phyloP scores from a whole-genome alignment of 495 filamentous ascomycete genomes.

The Echria macrotheca region DNA sequence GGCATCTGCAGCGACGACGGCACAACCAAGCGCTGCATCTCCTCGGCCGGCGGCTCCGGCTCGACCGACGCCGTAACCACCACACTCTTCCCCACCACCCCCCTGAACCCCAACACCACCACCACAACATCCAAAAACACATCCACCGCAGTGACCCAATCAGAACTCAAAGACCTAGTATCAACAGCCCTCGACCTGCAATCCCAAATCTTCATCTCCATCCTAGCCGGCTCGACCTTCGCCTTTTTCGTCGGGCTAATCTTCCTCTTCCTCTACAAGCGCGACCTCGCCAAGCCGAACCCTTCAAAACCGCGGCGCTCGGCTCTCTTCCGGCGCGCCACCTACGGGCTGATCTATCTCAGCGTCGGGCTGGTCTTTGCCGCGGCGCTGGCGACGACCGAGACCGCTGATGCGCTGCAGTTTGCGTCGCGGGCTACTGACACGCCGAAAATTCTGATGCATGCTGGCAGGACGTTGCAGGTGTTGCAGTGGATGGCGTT shows the following conservation, averaged over 20 bases:
- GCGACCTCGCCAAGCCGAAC: slow-evolving; percentile 12
- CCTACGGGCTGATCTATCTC: slow-evolving; percentile 19
- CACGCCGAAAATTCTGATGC: slow-evolving; percentile 16
- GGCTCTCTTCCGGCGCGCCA: slow-evolving; percentile 18
- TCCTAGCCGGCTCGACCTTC: slow-evolving; percentile 18
- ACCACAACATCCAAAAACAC: background rate
- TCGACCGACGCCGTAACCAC: slow-evolving; percentile 9
- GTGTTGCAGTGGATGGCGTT: slow-evolving; percentile 32
- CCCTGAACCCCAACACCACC: slow-evolving; percentile 4
- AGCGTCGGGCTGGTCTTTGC: slow-evolving; percentile 20
- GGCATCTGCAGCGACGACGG: slow-evolving; percentile 28
- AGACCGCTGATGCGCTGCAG: slow-evolving; percentile 19
- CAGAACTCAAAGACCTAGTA: slow-evolving; percentile 18
- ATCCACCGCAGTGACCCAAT: background rate
- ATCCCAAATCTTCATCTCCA: slow-evolving; percentile 16
- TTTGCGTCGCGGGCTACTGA: slow-evolving; percentile 11
- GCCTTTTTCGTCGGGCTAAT: slow-evolving; percentile 31
- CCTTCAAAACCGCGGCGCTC: slow-evolving; percentile 13
- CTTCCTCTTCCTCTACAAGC: slow-evolving; percentile 16
- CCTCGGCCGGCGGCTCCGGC: slow-evolving; percentile 11
- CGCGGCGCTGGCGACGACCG: slow-evolving; percentile 21
- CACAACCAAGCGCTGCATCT: slow-evolving; percentile 16
- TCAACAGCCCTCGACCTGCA: slow-evolving; percentile 24
- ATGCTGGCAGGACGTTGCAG: slow-evolving; percentile 24
- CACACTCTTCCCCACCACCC: slow-evolving; percentile 11